Conservation (phyloP, 2,329 filamentous ascomycete species). For the Magnaporthiopsis incrustans region DNA sequence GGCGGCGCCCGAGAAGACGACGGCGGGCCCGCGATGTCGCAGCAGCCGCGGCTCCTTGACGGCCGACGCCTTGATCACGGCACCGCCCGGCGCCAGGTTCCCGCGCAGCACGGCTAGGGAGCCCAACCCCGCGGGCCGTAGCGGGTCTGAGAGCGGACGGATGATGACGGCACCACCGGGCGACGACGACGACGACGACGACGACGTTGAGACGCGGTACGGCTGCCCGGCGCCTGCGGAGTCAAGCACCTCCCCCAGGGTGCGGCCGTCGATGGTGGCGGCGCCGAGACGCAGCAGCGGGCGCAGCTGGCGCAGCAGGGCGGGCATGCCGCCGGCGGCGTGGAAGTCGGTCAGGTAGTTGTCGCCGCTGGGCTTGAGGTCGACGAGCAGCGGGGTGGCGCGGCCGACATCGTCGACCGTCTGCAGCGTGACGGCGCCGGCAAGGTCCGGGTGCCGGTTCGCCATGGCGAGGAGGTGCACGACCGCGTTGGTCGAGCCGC, state of each 20-base stretch:
- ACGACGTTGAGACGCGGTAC: background rate
- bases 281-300: conserved; percentile 71
- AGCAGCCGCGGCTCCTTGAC: conserved; percentile 60
- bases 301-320: conserved; percentile 69
- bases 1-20: conserved; percentile 67
- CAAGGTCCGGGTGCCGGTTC: conserved; percentile 60
- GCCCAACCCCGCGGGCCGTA: conserved; percentile 46
- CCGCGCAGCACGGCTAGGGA: conserved; percentile 64
- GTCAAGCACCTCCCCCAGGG: conserved; percentile 70
- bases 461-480: conserved; percentile 83
- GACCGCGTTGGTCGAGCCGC: conserved; percentile 74
- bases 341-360: conserved; percentile 90
- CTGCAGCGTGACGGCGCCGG: conserved; percentile 57
- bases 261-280: conserved; percentile 76
- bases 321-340: conserved; percentile 76
- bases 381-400: conserved; percentile 71
- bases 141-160: conserved; percentile 52
- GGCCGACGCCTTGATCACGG: conserved; percentile 86
- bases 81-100: conserved; percentile 77
- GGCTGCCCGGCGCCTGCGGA: conserved; percentile 51
- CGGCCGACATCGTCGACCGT: conserved; percentile 74
- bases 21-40: conserved; percentile 35
- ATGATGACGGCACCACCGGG: conserved; percentile 38
- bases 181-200: background rate
- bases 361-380: conserved; percentile 77